These are phyloP conservation scores for Inosperma sp. DNA, from an alignment of 768 basidiomycete species.

Conservation along the genomic window DNA sequence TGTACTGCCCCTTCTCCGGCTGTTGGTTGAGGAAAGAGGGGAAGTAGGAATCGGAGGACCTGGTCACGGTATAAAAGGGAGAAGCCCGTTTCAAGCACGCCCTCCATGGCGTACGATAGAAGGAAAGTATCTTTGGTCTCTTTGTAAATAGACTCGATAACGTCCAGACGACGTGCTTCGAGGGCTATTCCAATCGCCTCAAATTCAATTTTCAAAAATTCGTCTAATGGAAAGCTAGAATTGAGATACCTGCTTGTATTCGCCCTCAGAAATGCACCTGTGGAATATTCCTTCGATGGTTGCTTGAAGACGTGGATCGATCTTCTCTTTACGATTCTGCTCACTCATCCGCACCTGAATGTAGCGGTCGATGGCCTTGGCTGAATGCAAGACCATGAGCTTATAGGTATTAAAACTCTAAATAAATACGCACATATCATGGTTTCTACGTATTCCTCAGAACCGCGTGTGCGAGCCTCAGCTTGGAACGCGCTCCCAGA, in stretches of 20 bases:
- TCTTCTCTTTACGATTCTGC: constrained; percentile 49
- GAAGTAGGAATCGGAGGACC: constrained; percentile 72
- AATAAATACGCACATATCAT: constrained; percentile 70
- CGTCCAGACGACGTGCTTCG: constrained; percentile 83
- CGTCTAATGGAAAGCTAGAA: constrained; percentile 12
- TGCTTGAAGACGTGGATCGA: constrained; percentile 73
- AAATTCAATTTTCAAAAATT: constrained; percentile 7
- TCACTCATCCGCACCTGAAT: constrained; percentile 65
- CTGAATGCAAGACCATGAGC: constrained; percentile 35
- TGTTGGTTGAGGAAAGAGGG: constrained; percentile 78
- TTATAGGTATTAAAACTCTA: background rate
- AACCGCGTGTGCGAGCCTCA: constrained; percentile 55
- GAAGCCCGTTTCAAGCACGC: constrained; percentile 85
- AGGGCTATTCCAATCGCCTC: constrained; percentile 95
- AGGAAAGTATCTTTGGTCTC: constrained; percentile 71
- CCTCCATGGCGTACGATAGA: constrained; percentile 88
- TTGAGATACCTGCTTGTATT: constrained; percentile 76
- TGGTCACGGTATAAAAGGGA: constrained; percentile 81
- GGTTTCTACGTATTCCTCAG: constrained; percentile 91
- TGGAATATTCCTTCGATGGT: constrained; percentile 90
- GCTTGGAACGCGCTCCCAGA: constrained; percentile 83
- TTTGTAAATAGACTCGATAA: constrained; percentile 74
- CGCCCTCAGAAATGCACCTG: constrained; percentile 81
- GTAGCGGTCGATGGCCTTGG: constrained; percentile 95
- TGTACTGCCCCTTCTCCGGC: constrained; percentile 71